These are phyloP conservation scores for Botrytis aclada DNA, from an alignment of 2,329 filamentous ascomycete species.

Conservation along the genomic window DNA sequence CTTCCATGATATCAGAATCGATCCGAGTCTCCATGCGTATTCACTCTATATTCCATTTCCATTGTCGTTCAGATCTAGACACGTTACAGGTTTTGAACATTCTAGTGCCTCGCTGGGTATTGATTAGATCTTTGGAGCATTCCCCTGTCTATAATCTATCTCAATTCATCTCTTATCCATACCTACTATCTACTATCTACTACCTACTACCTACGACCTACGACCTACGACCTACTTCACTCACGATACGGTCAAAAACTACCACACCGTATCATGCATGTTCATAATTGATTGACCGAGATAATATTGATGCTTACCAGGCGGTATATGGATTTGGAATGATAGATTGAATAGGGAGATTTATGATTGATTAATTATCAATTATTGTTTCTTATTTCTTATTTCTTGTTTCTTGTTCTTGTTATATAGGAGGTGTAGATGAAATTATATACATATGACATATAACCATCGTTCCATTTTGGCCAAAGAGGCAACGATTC, in stretches of 20 bases:
- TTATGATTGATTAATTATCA: not conserved
- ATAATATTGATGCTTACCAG: not conserved
- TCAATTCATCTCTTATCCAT: too few species aligned
- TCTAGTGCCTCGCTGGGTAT: too few species aligned
- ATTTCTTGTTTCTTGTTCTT: too few species aligned
- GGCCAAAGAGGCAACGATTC: not conserved
- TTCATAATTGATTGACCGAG: not conserved
- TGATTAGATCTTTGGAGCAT: not conserved
- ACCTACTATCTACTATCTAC: too few species aligned
- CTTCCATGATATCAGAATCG: not conserved
- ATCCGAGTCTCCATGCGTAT: not conserved
- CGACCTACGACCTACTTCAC: not conserved
- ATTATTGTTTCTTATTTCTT: not conserved
- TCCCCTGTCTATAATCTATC: too few species aligned
- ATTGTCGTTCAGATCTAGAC: not conserved
- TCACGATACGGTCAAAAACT: not conserved
- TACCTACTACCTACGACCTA: too few species aligned
- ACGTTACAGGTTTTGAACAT: not conserved
- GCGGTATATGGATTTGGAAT: not conserved
- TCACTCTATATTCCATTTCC: not conserved
- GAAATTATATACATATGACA: not conserved
- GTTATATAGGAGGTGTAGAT: not conserved
- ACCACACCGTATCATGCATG: not conserved
- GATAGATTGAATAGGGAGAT: not conserved
- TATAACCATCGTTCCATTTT: not conserved